phyloP scores from a whole-genome alignment of 495 filamentous ascomycete genomes.

The Aspergillus saccharolyticus region DNA sequence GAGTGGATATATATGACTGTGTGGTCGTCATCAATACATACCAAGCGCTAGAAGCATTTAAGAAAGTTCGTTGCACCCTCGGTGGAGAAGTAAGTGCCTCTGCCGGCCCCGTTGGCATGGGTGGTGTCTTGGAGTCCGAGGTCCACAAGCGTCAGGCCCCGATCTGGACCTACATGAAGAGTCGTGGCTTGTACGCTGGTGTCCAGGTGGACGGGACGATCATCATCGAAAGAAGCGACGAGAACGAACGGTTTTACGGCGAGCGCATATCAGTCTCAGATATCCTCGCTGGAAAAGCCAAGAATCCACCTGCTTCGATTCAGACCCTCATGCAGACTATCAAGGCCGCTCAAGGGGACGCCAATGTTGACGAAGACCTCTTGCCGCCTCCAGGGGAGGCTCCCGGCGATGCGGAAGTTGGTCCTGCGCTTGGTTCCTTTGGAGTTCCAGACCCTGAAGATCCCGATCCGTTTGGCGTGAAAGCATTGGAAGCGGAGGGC shows the following conservation, averaged over 20 bases:
- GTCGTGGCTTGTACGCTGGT: conserved; percentile 75
- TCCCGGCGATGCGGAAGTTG: conserved; percentile 67
- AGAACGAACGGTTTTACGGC: conserved; percentile 84
- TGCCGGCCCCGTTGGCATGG: conserved; percentile 73
- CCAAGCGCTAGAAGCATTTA: conserved; percentile 75
- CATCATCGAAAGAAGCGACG: conserved; percentile 77
- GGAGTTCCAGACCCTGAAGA: conserved; percentile 69
- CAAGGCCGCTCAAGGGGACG: conserved; percentile 78
- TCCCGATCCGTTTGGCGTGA: conserved; percentile 84
- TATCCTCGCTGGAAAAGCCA: conserved; percentile 74
- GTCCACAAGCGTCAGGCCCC: conserved; percentile 64
- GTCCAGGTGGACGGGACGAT: conserved; percentile 81
- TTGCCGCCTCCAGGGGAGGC: conserved; percentile 56
- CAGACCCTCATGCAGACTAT: conserved; percentile 69
- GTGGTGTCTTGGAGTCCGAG: conserved; percentile 70
- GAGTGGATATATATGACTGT: conserved; percentile 91
- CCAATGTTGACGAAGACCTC: conserved; percentile 57
- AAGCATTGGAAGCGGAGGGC: conserved; percentile 77
- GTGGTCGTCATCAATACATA: conserved; percentile 84
- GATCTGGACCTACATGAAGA: conserved; percentile 85
- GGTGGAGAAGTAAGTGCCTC: conserved; percentile 73
- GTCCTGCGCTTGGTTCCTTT: conserved; percentile 46
- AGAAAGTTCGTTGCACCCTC: conserved; percentile 67
- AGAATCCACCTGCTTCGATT: conserved; percentile 59
- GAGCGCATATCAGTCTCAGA: conserved; percentile 68